Conservation (phyloP, 495 filamentous ascomycete genomes). For the Penicillium bovifimosum region DNA sequence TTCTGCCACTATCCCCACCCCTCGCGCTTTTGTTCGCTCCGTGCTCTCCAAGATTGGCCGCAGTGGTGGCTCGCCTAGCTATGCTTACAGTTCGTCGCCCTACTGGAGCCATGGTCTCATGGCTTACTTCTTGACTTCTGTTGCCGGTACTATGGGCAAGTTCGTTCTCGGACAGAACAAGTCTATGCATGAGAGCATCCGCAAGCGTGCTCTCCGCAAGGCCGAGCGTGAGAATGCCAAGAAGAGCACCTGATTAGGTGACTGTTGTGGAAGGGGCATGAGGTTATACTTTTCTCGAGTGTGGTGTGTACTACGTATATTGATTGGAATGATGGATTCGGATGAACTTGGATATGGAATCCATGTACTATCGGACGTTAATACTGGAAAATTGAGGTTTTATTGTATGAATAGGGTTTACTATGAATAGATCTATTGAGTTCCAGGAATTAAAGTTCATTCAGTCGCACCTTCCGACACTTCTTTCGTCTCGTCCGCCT, state of each 20-base stretch:
- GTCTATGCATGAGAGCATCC: conserved; percentile 79
- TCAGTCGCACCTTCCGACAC: too few species aligned
- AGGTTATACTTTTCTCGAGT: background rate
- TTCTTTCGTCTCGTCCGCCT: too few species aligned
- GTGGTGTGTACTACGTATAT: background rate
- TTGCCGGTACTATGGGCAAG: conserved; percentile 60
- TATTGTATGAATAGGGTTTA: too few species aligned
- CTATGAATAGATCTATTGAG: too few species aligned
- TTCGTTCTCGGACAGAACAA: conserved; percentile 62
- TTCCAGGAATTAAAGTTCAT: too few species aligned
- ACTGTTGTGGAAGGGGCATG: background rate
- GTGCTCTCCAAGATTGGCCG: conserved; percentile 77
- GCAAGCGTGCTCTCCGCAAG: conserved; percentile 85
- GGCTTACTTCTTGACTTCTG: conserved; percentile 74
- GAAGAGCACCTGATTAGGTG: conserved; percentile 35
- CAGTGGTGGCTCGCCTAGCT: conserved; percentile 65
- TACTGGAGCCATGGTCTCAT: conserved; percentile 87
- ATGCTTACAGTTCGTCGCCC: conserved; percentile 79
- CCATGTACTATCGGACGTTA: too few species aligned
- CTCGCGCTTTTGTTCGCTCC: conserved; percentile 73
- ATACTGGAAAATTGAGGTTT: too few species aligned
- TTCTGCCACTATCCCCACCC: conserved; percentile 70
- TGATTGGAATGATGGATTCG: background rate
- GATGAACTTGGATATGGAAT: background rate
- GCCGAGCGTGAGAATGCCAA: conserved; percentile 65